Evolutionary conservation across 257 asterid genomes (phyloP), one percentile per base, ranked within the genome.

Genomic region (Prunella vulgaris): DNA sequence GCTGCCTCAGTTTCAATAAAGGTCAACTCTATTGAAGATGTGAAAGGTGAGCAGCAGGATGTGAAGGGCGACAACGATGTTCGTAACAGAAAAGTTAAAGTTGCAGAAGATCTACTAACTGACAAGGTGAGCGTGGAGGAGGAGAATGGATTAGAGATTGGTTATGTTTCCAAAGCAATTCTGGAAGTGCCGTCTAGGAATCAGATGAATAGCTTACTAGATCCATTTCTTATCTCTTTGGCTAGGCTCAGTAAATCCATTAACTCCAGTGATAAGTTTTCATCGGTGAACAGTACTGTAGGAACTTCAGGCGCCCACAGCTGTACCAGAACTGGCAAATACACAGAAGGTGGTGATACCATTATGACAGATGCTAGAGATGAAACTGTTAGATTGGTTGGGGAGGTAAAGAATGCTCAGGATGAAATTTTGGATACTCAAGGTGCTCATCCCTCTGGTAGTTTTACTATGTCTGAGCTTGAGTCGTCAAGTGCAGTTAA

Each of bases 171-270:
- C 57, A 72, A 63, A 69, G 81, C 51, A 77, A 71, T 63, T 79
- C 64, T 76, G 58, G 83, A 79, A 63, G 69, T 58, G 58, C 82
- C 71, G 71, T 80, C 80, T 28, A 71, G 74, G 69, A 75, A 73
- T 78, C 77, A 66, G 73, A 68, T 66, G 38, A 71, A 68, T 70
- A 69, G 66, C 33, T 71, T 83, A 40, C 78, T 76, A 1, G 89
- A 84, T 76, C 91, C 88, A 10, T 84, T 77, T 82, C 85, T 82
- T 70, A 71, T 74, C 66, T 81, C 85, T 60, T 60, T 81, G 68
- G 76, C 70, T 66, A 79, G 71, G 77, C 69, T 77, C 56, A 24
- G 71, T 42, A 77, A 75, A 75, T 74, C 81, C 74, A 67, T 71
- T 33, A 60, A 78, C 49, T 75, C 79, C 32, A 51, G 51, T 22